Conservation (phyloP, 2,329 filamentous ascomycete genomes). For the Phialocephala subalpina region DNA sequence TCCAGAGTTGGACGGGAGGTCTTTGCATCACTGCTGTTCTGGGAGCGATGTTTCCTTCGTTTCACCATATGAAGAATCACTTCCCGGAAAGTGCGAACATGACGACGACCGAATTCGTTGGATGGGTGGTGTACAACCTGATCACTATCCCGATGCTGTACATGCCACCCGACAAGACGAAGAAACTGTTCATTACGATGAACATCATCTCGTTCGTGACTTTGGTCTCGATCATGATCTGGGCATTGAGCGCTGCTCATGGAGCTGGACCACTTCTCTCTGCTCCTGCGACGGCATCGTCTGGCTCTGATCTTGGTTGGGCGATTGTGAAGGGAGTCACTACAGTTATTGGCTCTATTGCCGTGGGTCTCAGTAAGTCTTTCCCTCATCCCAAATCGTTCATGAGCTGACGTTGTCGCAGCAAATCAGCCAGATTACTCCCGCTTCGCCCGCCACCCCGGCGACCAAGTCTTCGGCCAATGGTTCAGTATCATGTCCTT, state of each 20-base stretch:
- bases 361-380: slow-evolving; percentile 48
- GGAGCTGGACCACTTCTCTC: slow-evolving; percentile 44
- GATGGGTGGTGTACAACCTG: slow-evolving; percentile 48
- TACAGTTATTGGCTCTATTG: slow-evolving; percentile 52
- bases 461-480: slow-evolving; percentile 52
- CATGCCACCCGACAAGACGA: slow-evolving; percentile 51
- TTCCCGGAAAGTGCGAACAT: slow-evolving; percentile 45
- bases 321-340: slow-evolving; percentile 49
- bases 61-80: slow-evolving; percentile 46
- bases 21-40: slow-evolving; percentile 36
- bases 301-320: slow-evolving; percentile 45
- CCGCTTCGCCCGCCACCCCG: slow-evolving; percentile 50
- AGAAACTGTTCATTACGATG: slow-evolving; percentile 40
- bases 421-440: slow-evolving; percentile 54
- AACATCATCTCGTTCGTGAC: slow-evolving; percentile 43
- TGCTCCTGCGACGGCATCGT: slow-evolving; percentile 21
- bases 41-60: slow-evolving; percentile 45
- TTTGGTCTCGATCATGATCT: slow-evolving; percentile 47
- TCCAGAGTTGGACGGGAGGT: slow-evolving; percentile 26
- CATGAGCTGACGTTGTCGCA: neutral
- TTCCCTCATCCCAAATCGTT: neutral
- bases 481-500: slow-evolving; percentile 48
- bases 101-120: slow-evolving; percentile 47
- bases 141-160: slow-evolving; percentile 51
- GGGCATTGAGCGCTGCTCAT: slow-evolving; percentile 45